Conservation (phyloP, 176 grass and related monocot species). For the Themeda triandra region DNA sequence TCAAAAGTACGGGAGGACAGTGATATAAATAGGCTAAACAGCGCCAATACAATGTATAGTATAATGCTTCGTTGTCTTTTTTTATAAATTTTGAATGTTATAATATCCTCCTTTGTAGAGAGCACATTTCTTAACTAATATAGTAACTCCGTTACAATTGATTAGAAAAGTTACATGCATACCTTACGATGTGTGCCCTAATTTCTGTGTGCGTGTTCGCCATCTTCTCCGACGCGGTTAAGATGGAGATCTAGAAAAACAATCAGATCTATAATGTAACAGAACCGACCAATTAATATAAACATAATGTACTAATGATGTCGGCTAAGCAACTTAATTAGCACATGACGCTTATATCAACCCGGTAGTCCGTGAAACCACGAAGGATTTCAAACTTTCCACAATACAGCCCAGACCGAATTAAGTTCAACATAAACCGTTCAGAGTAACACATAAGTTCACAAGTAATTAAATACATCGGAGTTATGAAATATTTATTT, state of each 20-base stretch:
- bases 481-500: no score
- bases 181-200: not conserved
- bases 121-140: not conserved
- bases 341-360: no score
- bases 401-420: no score
- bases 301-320: no score
- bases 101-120: not conserved
- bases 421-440: no score
- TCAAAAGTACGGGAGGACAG: not conserved
- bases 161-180: not conserved
- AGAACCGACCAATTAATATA: no score
- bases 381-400: no score
- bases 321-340: no score
- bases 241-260: not conserved
- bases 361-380: no score
- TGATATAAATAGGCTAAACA: not conserved
- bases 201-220: not conserved
- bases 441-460: no score
- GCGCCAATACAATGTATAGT: not conserved
- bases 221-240: not conserved
- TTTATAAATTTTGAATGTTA: not conserved
- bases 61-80: not conserved
- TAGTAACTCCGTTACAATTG: not conserved
- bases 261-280: no score
- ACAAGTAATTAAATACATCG: no score